Base-by-base conservation (phyloP, 306 rosid genomes). In the Datisca glomerata region DNA sequence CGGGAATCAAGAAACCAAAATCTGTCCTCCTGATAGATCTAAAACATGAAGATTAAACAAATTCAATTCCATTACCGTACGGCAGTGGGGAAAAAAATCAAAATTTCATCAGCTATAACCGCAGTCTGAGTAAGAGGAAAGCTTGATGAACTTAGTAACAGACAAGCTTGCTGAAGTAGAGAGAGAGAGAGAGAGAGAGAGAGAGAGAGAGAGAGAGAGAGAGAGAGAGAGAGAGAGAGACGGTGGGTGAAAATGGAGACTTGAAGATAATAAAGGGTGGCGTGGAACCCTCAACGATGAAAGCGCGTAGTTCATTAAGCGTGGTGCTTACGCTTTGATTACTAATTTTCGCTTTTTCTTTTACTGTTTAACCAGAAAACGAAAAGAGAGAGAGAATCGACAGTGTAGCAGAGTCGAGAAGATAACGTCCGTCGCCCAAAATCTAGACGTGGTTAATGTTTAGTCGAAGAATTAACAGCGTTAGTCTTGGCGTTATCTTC, bases 251-350 rank as follows among this genome's bases (percentile, higher is more conserved):
- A 18, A 43, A 36, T 2, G 14, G 20, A 47, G 43, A 48, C 12
- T n/a, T 12, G 36, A 11, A 31, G 36, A 31, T 8, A 8, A 7
- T 18, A 38, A 14, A 25, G 51, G 28, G 31, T 13, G 35, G 43
- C 38, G 31, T 27, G n/a, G 38, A 17, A 21, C 10, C 13, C 8
- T 33, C 9, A 17, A 23, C 29, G 35, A 20, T 47, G 39, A 49
- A 21, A 39, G 68, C 65, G 62, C 57, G 71, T 50, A 18, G 36
- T n/a, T 46, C 15, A 31, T 19, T 8, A 47, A 46, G 56, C 65
- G 53, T 68, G 28, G 53, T 34, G 15, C 16, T 34, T 6, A 51
- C 44, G 43, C 51, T 55, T 15, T 22, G 8, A 25, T 25, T 25
- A 8, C 4, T 8, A 31, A 31, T 11, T n/a, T n/a, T n/a, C n/a